Base-by-base conservation (phyloP, 179 eudicot genomes). In the Pouteria campechiana region DNA sequence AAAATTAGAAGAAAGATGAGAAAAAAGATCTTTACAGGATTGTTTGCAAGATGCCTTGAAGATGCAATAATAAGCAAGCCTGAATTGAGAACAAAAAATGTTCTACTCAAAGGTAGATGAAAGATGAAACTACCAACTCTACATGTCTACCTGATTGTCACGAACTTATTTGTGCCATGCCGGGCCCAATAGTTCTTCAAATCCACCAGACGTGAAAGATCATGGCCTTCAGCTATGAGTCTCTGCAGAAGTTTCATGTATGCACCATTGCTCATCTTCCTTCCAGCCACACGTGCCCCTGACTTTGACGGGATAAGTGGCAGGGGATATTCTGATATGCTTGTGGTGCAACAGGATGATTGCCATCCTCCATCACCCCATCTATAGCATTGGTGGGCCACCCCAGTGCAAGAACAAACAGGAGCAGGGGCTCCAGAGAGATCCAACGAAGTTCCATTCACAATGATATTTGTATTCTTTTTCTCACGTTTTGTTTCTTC, bases 291-390 rank as follows among this genome's bases (percentile, higher is more conserved):
- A 3, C 88, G 72, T 1, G 64, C 39, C 35, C 73, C 76, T 13
- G 79, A 75, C 58, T 65, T 78, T 1, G 70, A 56, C 28, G 54
- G 34, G 38, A 67, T 65, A 70, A 65, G 61, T 4, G 92, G 92
- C 32, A 81, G 71, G 3, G 86, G 82, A 61, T 65, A 78, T 58
- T 68, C 75, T 0, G 86, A 81, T 57, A 78, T 19, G 31, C 53
- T 60, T 15, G 41, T 75, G 14, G 73, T 79, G 69, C 87, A 82
- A 43, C 93, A 79, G 0, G 80, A 55, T 0, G 93, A 82, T 34
- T 82, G 87, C 87, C 93, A 82, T 7, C 83, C 81, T 39, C 81
- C 87, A 25, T 64, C 33, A 37, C 83, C 87, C 67, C 76, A 67
- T 32, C 71, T 49, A 36, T 82, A 70, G 45, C 93, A 79, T 60